Evolutionary conservation across 768 basidiomycete genomes (phyloP).

Genomic region (Exsudoporus frostii): DNA sequence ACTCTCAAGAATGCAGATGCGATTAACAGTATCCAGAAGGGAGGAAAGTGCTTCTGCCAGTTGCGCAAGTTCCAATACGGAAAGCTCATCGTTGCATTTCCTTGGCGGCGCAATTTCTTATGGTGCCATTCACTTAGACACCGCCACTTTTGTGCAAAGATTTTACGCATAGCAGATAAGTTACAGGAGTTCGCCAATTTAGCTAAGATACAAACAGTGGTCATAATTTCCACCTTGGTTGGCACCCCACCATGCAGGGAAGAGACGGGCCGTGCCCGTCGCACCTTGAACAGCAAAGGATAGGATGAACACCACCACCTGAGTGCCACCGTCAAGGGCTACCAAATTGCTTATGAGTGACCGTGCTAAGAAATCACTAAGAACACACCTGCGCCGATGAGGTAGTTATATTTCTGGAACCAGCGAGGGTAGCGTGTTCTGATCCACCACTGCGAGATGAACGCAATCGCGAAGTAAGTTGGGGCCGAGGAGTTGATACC

Average conservation of each 20-base stretch:
- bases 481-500: constrained; percentile 30
- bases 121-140: no score
- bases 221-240: constrained; percentile 47
- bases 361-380: background rate
- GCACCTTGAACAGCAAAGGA: constrained; percentile 52
- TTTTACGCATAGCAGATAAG: no score
- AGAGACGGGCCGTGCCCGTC: constrained; percentile 44
- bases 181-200: no score
- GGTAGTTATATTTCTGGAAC: constrained; percentile 39
- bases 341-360: background rate
- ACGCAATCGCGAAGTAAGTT: constrained; percentile 21
- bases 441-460: constrained; percentile 38
- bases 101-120: background rate
- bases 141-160: no score
- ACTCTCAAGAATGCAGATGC: constrained; percentile 59
- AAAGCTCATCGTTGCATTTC: constrained; percentile 3
- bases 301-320: constrained; percentile 55
- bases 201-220: constrained; percentile 19
- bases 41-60: constrained; percentile 21
- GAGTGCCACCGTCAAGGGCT: constrained; percentile 38
- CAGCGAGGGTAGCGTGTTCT: constrained; percentile 35
- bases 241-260: constrained; percentile 60
- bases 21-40: constrained; percentile 52
- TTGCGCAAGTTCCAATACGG: background rate
- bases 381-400: constrained; percentile 40